A percentile compares a stretch with the other conserved stretches of the same genome.
Conservation (phyloP, 176 grass and related monocot species). For the Oryza officinalis region DNA sequence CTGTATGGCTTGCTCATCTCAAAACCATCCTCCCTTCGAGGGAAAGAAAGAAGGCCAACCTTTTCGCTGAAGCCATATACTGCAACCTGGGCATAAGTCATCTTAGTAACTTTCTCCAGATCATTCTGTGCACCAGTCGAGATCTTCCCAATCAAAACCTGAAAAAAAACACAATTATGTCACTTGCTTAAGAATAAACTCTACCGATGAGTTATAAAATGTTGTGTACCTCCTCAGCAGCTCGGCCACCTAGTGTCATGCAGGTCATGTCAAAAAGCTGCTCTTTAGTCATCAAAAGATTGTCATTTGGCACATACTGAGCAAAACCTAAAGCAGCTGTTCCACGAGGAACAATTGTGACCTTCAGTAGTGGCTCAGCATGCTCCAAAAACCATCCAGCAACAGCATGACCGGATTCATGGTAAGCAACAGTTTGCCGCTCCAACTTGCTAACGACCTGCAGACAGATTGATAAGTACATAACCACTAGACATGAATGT, state of each 20-base stretch:
- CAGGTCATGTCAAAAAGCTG: constrained; percentile 93
- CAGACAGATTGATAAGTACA: constrained; percentile 32
- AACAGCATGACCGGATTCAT: constrained; percentile 96
- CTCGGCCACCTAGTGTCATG: constrained; percentile 90
- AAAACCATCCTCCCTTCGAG: constrained; percentile 67
- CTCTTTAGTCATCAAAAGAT: constrained; percentile 95
- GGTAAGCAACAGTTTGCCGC: constrained; percentile 82
- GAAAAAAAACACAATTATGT: constrained; percentile 27
- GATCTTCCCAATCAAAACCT: constrained; percentile 84
- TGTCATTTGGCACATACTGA: constrained; percentile 88
- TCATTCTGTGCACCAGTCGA: constrained; percentile 91
- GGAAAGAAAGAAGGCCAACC: constrained; percentile 90
- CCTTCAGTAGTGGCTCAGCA: constrained; percentile 88
- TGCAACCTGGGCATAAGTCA: constrained; percentile 92
- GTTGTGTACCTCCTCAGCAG: constrained; percentile 75
- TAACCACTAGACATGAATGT: background rate
- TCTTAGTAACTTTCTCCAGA: constrained; percentile 91
- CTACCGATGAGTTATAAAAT: background rate
- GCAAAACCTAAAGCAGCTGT: constrained; percentile 89
- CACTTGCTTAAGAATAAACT: background rate
- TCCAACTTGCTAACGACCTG: constrained; percentile 96
- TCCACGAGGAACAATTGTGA: constrained; percentile 92
- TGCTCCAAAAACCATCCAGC: constrained; percentile 97
- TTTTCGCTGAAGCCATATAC: constrained; percentile 92
- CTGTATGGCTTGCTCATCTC: constrained; percentile 70